Evolutionary conservation across 768 basidiomycete species (phyloP).

Genomic region (Termitomyces heimii): DNA sequence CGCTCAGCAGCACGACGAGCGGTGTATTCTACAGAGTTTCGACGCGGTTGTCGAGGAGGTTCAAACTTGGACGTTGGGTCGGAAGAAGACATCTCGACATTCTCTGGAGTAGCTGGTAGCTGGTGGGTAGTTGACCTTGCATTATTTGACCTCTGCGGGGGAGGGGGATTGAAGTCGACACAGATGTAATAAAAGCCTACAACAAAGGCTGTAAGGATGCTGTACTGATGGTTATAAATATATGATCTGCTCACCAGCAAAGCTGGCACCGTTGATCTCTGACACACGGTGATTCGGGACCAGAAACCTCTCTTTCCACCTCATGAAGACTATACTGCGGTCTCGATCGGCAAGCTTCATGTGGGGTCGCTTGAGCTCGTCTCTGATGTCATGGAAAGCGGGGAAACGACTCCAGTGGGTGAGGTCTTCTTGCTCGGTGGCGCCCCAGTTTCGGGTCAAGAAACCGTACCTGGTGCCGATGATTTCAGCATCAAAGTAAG

Average conservation of each 20-base stretch:
- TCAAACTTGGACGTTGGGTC: conserved; percentile 29
- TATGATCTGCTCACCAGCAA: conserved; percentile 63
- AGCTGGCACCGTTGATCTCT: conserved; percentile 93
- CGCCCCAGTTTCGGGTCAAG: conserved; percentile 86
- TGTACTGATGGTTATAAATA: conserved; percentile 5
- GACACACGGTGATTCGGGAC: conserved; percentile 93
- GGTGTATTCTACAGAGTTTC: conserved; percentile 36
- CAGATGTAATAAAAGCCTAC: conserved; percentile 93
- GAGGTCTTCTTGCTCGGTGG: conserved; percentile 86
- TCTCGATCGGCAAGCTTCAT: conserved; percentile 74
- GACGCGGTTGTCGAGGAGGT: conserved; percentile 27
- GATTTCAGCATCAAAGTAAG: conserved; percentile 95
- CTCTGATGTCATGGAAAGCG: conserved; percentile 74
- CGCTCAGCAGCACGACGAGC: conserved; percentile 33
- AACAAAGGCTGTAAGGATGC: conserved; percentile 13
- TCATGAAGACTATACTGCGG: conserved; percentile 85
- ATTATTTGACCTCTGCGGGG: conserved; percentile 21
- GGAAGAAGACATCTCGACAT: conserved; percentile 19
- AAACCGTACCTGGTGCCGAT: conserved; percentile 91
- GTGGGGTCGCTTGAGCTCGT: conserved; percentile 72
- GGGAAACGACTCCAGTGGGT: conserved; percentile 95
- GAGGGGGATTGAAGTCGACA: conserved; percentile 80
- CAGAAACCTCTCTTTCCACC: conserved; percentile 95
- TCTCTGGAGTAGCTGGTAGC: conserved; percentile 25
- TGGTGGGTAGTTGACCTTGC: conserved; percentile 25